Evolutionary conservation across 495 filamentous ascomycete genomes (phyloP), one percentile per base, ranked within the genome.

Genomic region (Viridothelium virens): DNA sequence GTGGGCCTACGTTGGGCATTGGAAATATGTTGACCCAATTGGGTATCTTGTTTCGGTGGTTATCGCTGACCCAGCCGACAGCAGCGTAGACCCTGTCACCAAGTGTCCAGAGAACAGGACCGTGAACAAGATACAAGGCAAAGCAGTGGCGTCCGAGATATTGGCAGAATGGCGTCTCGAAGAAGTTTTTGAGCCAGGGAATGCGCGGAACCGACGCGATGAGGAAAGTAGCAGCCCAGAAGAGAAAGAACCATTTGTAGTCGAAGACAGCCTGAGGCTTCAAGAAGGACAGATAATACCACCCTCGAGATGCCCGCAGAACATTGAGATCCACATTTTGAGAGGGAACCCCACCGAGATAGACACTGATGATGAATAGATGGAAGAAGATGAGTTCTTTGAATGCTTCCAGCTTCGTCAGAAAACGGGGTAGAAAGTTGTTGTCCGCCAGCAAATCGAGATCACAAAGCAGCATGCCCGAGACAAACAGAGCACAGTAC

Each of bases 241-340:
- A 75, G n/a, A 59, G 67, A 64, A 62, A 71, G 56, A 71, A 71
- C 67, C 67, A 69, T 65, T 70, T 71, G 25, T 63, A 77, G 68
- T 85, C 81, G 38, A 73, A 81, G 1, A 81, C 79, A 34, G 82
- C 82, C 71, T 82, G 78, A 1, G 79, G 78, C 47, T 81, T 80
- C 66, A 85, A 74, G 63, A 72, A 78, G 18, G 77, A 81, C 16
- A 81, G 70, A 36, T 71, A 75, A 56, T 77, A 75, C 81, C 79
- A 85, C 16, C 78, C 80, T 5, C 73, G 72, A 31, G 76, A 78
- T 63, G 72, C 69, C 31, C 65, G 63, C 16, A 83, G 69, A 9
- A 73, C 66, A 31, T 76, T 65, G 33, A 78, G 62, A 7, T 81
- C 73, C 14, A 38, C 4, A 14, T 41, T 74, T 62, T 76, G 67